A percentile compares a stretch with the other conserved stretches of the same genome.
These are phyloP conservation scores for Mimosa bimucronata DNA, from an alignment of 306 rosid genomes.

Conservation along the genomic window DNA sequence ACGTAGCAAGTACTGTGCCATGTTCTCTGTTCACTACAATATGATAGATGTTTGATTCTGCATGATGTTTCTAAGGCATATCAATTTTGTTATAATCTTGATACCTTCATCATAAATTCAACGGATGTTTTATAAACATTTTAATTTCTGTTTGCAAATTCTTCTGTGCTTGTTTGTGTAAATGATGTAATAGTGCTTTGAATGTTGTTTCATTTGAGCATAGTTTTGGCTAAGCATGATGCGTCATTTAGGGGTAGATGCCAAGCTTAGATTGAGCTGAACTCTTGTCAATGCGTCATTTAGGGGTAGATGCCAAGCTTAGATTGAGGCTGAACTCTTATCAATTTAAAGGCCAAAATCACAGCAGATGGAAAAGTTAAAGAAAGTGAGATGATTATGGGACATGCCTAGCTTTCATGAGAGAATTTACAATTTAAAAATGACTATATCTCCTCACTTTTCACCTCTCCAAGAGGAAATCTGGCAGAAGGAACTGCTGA, in stretches of 20 bases:
- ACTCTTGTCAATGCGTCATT: background rate
- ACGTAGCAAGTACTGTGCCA: constrained; percentile 63
- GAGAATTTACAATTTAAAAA: no score
- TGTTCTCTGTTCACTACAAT: constrained; percentile 29
- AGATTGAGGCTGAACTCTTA: no score
- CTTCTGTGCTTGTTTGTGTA: background rate
- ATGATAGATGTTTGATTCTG: background rate
- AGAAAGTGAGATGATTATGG: background rate
- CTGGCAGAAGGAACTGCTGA: no score
- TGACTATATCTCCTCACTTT: no score
- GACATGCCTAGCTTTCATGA: no score
- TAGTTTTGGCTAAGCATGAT: background rate
- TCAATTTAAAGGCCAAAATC: background rate
- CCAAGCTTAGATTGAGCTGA: background rate
- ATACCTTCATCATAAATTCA: background rate
- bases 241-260: background rate
- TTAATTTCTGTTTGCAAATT: background rate
- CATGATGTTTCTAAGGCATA: background rate
- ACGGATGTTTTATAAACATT: background rate
- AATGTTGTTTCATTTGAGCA: background rate
- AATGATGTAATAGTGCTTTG: background rate
- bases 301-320: no score
- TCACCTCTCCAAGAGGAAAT: no score
- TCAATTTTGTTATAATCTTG: background rate
- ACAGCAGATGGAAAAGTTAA: background rate